Conservation (phyloP, 169 alveolate species). For the Eimeria sp. region DNA sequence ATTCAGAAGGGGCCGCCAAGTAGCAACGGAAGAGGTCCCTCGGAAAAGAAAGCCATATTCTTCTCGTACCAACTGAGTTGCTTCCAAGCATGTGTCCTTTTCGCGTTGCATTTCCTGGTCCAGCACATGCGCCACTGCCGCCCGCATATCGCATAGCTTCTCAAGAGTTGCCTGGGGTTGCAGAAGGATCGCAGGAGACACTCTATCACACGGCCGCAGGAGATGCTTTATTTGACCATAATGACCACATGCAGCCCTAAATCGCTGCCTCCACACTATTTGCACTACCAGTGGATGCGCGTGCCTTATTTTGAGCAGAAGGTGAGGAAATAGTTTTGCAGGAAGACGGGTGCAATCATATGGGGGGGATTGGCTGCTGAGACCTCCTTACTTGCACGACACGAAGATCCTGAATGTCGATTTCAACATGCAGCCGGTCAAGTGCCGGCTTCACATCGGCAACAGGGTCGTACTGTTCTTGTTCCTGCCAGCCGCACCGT, state of each 20-base stretch:
- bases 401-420: slow-evolving; percentile 67
- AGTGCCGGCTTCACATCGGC: slow-evolving; percentile 74
- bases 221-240: not conserved
- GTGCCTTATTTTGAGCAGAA: not conserved
- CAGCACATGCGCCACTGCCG: slow-evolving; percentile 4
- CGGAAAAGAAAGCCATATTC: not conserved
- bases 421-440: slow-evolving; percentile 73
- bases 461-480: slow-evolving; percentile 49
- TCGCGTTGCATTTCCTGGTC: slow-evolving; percentile 57
- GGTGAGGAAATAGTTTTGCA: not conserved
- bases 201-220: too few relatives aligned
- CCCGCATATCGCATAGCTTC: slow-evolving; percentile 74
- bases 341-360: not conserved
- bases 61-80: slow-evolving; percentile 48
- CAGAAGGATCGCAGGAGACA: not conserved
- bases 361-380: not conserved
- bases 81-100: slow-evolving; percentile 53
- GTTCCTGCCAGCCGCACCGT: slow-evolving; percentile 57
- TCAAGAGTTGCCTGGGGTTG: slow-evolving; percentile 66
- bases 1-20: not conserved
- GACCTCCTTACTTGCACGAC: slow-evolving; percentile 41
- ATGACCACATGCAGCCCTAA: not conserved
- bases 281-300: not conserved
- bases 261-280: not conserved
- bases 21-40: not conserved